phyloP scores from a whole-genome alignment of 495 filamentous ascomycete genomes.

The Amorphotheca resinae region DNA sequence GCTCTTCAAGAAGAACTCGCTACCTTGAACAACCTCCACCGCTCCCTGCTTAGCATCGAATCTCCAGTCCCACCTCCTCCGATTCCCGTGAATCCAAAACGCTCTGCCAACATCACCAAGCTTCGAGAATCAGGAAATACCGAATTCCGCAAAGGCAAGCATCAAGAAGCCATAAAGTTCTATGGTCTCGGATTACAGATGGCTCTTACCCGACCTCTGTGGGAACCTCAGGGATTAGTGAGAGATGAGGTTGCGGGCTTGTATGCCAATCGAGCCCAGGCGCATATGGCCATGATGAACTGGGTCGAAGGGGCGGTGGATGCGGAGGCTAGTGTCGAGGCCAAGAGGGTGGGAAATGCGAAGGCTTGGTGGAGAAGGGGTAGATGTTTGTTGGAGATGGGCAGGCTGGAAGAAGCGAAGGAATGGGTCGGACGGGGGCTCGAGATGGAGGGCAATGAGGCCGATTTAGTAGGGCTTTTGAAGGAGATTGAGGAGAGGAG shows the following conservation, averaged over 20 bases:
- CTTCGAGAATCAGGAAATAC: slow-evolving; percentile 79
- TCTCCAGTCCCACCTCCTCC: slow-evolving; percentile 61
- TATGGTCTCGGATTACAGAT: slow-evolving; percentile 80
- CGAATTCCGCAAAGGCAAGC: slow-evolving; percentile 61
- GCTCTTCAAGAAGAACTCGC: slow-evolving; percentile 52
- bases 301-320: slow-evolving; percentile 80
- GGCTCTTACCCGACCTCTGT: slow-evolving; percentile 66
- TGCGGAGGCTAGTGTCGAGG: slow-evolving; percentile 79
- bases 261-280: slow-evolving; percentile 82
- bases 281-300: slow-evolving; percentile 61
- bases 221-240: slow-evolving; percentile 75
- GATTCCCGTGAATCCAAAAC: slow-evolving; percentile 73
- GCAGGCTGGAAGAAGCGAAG: slow-evolving; percentile 66
- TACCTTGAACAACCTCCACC: slow-evolving; percentile 63
- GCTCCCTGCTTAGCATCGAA: slow-evolving; percentile 47
- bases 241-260: slow-evolving; percentile 70
- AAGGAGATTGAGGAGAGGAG: slow-evolving; percentile 51
- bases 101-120: slow-evolving; percentile 72
- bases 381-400: slow-evolving; percentile 82
- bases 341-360: slow-evolving; percentile 72
- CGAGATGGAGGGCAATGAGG: slow-evolving; percentile 71
- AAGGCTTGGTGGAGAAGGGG: slow-evolving; percentile 91
- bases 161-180: slow-evolving; percentile 63
- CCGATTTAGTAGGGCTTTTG: slow-evolving; percentile 54
- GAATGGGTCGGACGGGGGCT: slow-evolving; percentile 59